These are phyloP conservation scores for Domatiomyces globalis DNA, from an alignment of 2,329 filamentous ascomycete genomes.

Conservation along the genomic window DNA sequence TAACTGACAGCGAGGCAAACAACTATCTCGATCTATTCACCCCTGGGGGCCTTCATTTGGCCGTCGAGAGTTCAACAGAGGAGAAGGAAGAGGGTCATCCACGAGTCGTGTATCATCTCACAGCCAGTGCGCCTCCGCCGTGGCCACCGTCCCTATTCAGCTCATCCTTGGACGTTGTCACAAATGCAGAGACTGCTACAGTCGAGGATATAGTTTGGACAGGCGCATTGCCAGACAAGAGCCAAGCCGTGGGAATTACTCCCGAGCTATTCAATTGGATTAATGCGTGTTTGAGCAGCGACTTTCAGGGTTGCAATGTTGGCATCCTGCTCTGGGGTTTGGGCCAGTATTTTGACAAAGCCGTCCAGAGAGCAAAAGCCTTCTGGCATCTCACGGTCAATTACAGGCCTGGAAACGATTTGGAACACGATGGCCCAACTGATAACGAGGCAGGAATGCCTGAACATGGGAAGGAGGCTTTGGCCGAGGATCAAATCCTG, in stretches of 20 bases:
- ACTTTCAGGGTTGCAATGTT: conserved; percentile 11
- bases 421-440: neutral
- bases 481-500: conserved; percentile 4
- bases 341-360: conserved; percentile 14
- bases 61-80: conserved; percentile 4
- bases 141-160: conserved; percentile 11
- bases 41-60: conserved; percentile 13
- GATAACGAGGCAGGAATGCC: neutral
- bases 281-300: conserved; percentile 6
- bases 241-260: neutral
- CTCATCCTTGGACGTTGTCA: conserved; percentile 8
- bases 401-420: neutral
- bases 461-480: neutral
- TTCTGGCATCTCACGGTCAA: conserved; percentile 8
- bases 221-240: conserved; percentile 1
- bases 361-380: conserved; percentile 12
- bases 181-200: conserved; percentile 7
- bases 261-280: conserved; percentile 14
- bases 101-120: conserved; percentile 10
- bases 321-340: conserved; percentile 15
- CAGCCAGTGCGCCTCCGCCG: conserved; percentile 10
- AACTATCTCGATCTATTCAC: conserved; percentile 14
- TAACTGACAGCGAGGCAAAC: neutral
- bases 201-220: conserved; percentile 7
- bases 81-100: conserved; percentile 3